A percentile compares a stretch with the other conserved stretches of the same genome.
These are phyloP conservation scores for Volvox africanus DNA, from an alignment of 139 green algal genomes.

Conservation along the genomic window DNA sequence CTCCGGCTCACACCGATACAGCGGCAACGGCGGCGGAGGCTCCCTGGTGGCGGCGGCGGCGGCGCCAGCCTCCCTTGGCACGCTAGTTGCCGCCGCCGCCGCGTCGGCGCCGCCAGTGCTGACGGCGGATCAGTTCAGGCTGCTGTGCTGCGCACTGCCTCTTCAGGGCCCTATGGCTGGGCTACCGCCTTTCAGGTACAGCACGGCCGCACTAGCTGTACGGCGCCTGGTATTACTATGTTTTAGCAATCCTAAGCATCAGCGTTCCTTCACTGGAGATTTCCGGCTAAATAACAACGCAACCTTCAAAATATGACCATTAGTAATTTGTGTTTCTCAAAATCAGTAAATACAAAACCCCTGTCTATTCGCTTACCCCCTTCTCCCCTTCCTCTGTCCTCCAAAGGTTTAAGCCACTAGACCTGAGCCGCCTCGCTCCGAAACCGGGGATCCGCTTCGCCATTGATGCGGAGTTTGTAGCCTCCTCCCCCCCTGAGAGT, in stretches of 20 bases:
- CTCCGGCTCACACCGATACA: background rate
- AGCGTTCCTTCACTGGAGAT: no score
- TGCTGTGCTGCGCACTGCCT: constrained; percentile 70
- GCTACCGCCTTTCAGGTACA: constrained; percentile 26
- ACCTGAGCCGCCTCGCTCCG: constrained; percentile 57
- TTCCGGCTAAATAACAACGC: no score
- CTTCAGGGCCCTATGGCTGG: constrained; percentile 50
- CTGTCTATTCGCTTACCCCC: background rate
- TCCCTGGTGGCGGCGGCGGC: background rate
- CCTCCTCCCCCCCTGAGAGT: constrained; percentile 66
- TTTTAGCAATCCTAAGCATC: no score
- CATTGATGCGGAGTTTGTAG: constrained; percentile 97
- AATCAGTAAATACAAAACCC: background rate
- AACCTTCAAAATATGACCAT: no score
- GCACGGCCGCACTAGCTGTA: background rate
- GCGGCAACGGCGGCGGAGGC: background rate
- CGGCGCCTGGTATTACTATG: no score
- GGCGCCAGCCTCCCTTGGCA: background rate
- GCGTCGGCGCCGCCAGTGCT: constrained; percentile 44
- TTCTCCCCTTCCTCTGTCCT: background rate
- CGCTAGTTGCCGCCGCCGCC: background rate
- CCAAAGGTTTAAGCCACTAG: constrained; percentile 75
- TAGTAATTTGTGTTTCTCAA: no score
- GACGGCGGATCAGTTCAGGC: constrained; percentile 64
- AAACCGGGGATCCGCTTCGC: constrained; percentile 81